phyloP scores from a whole-genome alignment of 2,329 filamentous ascomycete species.

The Monosporascus sp. region DNA sequence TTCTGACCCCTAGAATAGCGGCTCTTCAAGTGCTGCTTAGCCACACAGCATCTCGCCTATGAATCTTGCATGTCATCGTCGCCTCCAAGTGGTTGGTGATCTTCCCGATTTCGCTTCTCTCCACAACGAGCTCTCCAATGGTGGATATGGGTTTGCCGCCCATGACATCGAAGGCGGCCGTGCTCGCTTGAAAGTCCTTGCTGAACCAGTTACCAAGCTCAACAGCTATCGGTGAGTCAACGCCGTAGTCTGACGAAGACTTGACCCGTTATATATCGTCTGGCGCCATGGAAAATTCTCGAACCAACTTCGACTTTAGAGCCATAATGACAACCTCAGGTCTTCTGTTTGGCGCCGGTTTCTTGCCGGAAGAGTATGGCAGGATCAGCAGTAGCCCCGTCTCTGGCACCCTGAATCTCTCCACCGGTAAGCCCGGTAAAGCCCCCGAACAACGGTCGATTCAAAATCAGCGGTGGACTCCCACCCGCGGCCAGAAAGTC shows the following conservation, averaged over 20 bases:
- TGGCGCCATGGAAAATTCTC: conserved; percentile 26
- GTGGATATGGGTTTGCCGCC: background rate
- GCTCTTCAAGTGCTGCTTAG: no score
- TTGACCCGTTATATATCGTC: conserved; percentile 24
- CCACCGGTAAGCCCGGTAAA: background rate
- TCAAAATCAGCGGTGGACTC: background rate
- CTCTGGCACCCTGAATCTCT: background rate
- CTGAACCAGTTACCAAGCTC: conserved; percentile 39
- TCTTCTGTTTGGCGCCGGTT: background rate
- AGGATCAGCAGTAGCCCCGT: background rate
- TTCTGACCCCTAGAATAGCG: no score
- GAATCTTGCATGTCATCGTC: no score
- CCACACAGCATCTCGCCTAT: no score
- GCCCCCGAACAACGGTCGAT: background rate
- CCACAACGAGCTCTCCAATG: background rate
- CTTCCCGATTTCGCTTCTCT: no score
- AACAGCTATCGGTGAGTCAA: conserved; percentile 39
- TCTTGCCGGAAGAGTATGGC: conserved; percentile 1
- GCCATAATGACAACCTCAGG: conserved; percentile 16
- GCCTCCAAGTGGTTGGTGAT: no score
- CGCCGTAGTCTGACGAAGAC: conserved; percentile 29
- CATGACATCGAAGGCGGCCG: conserved; percentile 34
- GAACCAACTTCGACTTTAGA: conserved; percentile 25
- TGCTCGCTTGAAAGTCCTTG: conserved; percentile 27
- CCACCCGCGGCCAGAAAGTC: background rate